phyloP scores from a whole-genome alignment of 139 green algal species.

The Chlamydomonas sp. region DNA sequence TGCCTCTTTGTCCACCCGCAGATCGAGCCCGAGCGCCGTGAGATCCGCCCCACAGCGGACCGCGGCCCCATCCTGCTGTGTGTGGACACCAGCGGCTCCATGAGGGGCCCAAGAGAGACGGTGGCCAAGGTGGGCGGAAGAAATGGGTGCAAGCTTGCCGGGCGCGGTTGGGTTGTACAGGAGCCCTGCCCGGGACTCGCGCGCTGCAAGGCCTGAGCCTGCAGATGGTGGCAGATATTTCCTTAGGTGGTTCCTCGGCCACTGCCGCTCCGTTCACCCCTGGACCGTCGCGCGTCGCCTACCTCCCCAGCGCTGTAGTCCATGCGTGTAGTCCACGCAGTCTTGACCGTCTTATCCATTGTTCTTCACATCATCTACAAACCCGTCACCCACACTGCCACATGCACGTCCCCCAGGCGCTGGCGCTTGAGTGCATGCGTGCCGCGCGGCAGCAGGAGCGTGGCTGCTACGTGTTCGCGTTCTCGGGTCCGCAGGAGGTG shows the following conservation, averaged over 20 bases:
- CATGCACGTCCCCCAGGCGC: not conserved
- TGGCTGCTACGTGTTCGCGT: constrained; percentile 90
- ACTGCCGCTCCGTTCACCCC: too few relatives aligned
- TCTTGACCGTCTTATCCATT: too few relatives aligned
- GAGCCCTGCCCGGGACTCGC: too few relatives aligned
- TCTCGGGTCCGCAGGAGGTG: constrained; percentile 81
- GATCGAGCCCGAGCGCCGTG: constrained; percentile 73
- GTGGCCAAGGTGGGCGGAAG: constrained; percentile 79
- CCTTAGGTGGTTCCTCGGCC: too few relatives aligned
- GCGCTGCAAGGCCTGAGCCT: too few relatives aligned
- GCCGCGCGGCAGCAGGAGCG: constrained; percentile 77
- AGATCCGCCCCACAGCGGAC: constrained; percentile 84
- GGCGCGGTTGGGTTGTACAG: too few relatives aligned
- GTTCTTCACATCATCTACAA: not conserved
- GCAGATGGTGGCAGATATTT: too few relatives aligned
- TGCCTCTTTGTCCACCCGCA: not conserved
- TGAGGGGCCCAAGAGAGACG: constrained; percentile 72
- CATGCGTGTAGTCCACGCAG: not conserved
- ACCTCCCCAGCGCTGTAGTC: constrained; percentile 75
- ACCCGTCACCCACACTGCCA: not conserved
- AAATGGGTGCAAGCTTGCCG: too few relatives aligned
- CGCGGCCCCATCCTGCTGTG: constrained; percentile 92
- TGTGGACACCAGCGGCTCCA: constrained; percentile 83
- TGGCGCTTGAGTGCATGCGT: constrained; percentile 74
- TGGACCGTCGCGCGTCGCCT: too few relatives aligned